Evolutionary conservation across 306 rosid species (phyloP), one percentile per base, ranked within the genome.

Genomic region (Fragaria iinumae): DNA sequence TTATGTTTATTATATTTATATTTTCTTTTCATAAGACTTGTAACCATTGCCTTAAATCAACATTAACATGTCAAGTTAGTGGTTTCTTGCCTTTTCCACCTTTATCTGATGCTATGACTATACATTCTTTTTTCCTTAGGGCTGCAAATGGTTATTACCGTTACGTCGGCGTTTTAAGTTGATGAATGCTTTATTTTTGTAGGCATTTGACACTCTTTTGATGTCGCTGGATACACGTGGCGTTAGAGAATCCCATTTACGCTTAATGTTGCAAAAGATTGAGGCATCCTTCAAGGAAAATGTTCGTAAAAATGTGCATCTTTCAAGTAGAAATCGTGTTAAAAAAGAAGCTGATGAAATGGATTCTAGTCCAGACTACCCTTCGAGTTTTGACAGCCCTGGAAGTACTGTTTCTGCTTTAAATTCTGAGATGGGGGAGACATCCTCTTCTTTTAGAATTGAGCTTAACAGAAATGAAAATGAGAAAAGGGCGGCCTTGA

Each of bases 191-290:
- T 82, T 69, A 7, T 81, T 13, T 73, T 62, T 88, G 77, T 69
- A 96, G 99, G 99, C 84, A 81, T 91, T 92, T 85, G 99, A 96
- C 79, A 45, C 84, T 80, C 96, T 96, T 82, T 81, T 88, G 84
- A 79, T 63, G 56, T 88, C 98, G 41, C 80, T 96, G 88, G 99
- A 96, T 79, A 72, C 96, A 18, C 98, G 99, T 1, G 99, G 99
- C 59, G 72, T 87, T 64, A 91, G 99, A 81, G 99, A 96, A 83
- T 91, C 98, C 70, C 97, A 96, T 88, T 79, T 96, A 82, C 97
- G 97, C 75, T 81, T 91, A 68, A 91, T 96, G 99, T 74, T 96
- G 90, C 96, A 88, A 87, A 96, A 83, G 89, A 85, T 89, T 73
- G 98, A 96, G 85, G 75, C 86, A 60, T 82, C 92, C 74, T 96